Base-by-base conservation (phyloP, 495 filamentous ascomycete genomes). In the Zalerion maritima region DNA sequence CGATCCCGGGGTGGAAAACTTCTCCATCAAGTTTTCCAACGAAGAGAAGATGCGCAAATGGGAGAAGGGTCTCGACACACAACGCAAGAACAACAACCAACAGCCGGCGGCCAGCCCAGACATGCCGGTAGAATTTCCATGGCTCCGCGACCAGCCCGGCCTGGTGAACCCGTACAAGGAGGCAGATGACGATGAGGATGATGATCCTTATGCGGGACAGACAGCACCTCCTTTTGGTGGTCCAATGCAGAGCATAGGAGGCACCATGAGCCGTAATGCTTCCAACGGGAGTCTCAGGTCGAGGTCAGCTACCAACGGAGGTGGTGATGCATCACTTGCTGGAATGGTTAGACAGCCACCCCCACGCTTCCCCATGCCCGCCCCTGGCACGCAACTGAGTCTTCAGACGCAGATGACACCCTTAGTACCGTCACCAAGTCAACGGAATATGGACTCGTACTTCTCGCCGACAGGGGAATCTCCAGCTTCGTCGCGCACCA, bases 1-100 rank as follows among this genome's bases (percentile, higher is more conserved):
- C 4, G 89, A 97, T 40, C 81, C 86, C 3, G 81, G 83, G 0
- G 85, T 96, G 4, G 89, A 97, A 50, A 93, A 89, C 46, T 97
- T 97, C 49, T 72, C 86, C 43, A 91, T 97, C 44, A 76, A 78
- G 35, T 96, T 93, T 51, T 60, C 64, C 16, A 92, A 83, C 34
- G 91, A 97, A 53, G 79, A 89, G 31, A 70, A 59, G 10, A 86
- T 96, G 77, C 84, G 78, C 44, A 89, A 81, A 45, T 97, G 89
- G 89, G 75, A 80, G 34, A 55, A 48, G 0, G 63, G 69, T 12
- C 54, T 81, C 8, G 70, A 75, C 19, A 52, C 50, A 12, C 75
- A 79, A 46, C 57, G 67, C 26, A 67, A 71, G 38, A 44, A 59
- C 16, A 66, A 65, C 43, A 57, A 49, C 19, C 62, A 34, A 31